A percentile compares a stretch with the other conserved stretches of the same genome.
Conservation (phyloP, 1,284 basidiomycete species). For the Nidula niveotomentosa region DNA sequence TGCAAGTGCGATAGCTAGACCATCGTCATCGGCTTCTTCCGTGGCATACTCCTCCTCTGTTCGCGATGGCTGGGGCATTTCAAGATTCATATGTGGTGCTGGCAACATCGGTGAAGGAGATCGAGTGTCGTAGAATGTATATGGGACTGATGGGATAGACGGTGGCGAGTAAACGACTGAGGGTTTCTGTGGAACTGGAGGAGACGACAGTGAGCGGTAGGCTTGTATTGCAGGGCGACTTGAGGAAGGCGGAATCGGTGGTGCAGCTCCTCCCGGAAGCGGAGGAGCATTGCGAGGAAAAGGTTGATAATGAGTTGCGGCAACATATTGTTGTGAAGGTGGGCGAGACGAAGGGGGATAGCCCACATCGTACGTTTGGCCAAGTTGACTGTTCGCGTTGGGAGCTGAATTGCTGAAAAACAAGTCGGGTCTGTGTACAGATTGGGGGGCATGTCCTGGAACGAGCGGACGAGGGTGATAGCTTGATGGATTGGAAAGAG, state of each 20-base stretch:
- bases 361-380: slow-evolving; percentile 7
- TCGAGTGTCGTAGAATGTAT: too few relatives aligned
- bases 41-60: slow-evolving; percentile 4
- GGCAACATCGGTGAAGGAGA: too few relatives aligned
- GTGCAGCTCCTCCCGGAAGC: slow-evolving; percentile 7
- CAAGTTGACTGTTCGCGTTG: slow-evolving; percentile 5
- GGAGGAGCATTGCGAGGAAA: slow-evolving; percentile 10
- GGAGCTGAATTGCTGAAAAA: slow-evolving; percentile 15
- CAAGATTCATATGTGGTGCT: not conserved
- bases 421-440: slow-evolving; percentile 22
- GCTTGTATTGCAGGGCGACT: too few relatives aligned
- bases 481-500: not conserved
- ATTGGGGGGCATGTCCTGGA: slow-evolving; percentile 19
- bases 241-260: slow-evolving; percentile 21
- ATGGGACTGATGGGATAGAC: not conserved
- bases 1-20: slow-evolving; percentile 40
- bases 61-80: not conserved
- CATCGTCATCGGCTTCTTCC: slow-evolving; percentile 22
- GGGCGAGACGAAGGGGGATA: slow-evolving; percentile 10
- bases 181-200: too few relatives aligned
- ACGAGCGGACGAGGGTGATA: slow-evolving; percentile 15
- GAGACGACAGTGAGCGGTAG: too few relatives aligned
- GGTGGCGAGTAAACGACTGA: not conserved
- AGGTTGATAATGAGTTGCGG: slow-evolving; percentile 11
- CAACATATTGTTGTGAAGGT: not conserved